phyloP scores from a whole-genome alignment of 768 basidiomycete species.

The Epithele typhae region DNA sequence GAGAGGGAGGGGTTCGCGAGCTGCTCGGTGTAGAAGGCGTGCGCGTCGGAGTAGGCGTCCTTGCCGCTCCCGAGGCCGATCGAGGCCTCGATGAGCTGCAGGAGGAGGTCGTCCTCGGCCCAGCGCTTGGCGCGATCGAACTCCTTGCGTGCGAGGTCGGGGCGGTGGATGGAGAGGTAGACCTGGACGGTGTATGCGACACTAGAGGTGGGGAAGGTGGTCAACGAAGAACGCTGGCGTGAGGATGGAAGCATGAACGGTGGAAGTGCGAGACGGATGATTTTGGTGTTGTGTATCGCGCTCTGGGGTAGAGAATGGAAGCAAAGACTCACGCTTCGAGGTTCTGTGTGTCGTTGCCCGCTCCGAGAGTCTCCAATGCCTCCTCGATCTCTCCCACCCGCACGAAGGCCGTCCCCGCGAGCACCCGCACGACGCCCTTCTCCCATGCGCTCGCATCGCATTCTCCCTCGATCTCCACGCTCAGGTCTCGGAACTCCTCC shows the following conservation, averaged over 20 bases:
- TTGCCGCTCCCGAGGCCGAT: slow-evolving; percentile 73
- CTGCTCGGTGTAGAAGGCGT: slow-evolving; percentile 78
- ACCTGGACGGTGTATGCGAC: slow-evolving; percentile 81
- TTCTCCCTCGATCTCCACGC: slow-evolving; percentile 81
- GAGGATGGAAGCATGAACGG: neutral
- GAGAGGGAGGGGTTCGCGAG: slow-evolving; percentile 75
- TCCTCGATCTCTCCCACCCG: slow-evolving; percentile 86
- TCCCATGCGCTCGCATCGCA: slow-evolving; percentile 62
- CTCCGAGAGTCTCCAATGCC: slow-evolving; percentile 82
- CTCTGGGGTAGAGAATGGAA: slow-evolving; percentile 1
- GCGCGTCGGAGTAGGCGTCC: slow-evolving; percentile 53
- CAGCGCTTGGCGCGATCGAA: slow-evolving; percentile 79
- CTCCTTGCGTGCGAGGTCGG: slow-evolving; percentile 83
- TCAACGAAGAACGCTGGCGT: too few relatives aligned
- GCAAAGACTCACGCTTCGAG: slow-evolving; percentile 74
- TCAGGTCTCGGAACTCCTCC: slow-evolving; percentile 81
- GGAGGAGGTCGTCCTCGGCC: slow-evolving; percentile 85
- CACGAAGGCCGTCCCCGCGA: slow-evolving; percentile 86
- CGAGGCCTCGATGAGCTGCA: slow-evolving; percentile 86
- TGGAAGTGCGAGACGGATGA: neutral
- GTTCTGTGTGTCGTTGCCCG: slow-evolving; percentile 61
- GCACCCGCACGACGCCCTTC: slow-evolving; percentile 68
- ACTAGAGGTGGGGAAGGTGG: slow-evolving; percentile 34
- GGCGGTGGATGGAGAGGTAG: slow-evolving; percentile 85
- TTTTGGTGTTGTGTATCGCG: neutral